Evolutionary conservation across 441 rosid species (phyloP), one percentile per base, ranked within the genome.

Genomic region (Croton setiger): DNA sequence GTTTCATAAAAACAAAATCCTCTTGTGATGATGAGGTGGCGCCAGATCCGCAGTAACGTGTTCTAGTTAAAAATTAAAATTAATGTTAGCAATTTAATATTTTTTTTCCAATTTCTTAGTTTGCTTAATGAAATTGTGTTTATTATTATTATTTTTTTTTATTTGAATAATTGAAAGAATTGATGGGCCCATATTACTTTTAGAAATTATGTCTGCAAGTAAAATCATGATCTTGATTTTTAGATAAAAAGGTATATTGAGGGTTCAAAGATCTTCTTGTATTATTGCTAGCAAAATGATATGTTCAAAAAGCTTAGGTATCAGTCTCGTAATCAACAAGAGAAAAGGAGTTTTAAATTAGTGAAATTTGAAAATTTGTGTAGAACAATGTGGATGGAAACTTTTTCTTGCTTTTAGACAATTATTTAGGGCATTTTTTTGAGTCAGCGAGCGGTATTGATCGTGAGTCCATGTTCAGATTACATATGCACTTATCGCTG

Each of bases 21-120:
- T 4, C 57, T 21, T 73, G 49, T 41, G 63, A 67, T 68, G 75
- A 78, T 84, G 85, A 80, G 71, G 75, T 84, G 88, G 82, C 78
- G 74, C 89, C 86, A 71, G 85, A 69, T 72, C 63, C 60, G 41
- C 56, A 23, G 56, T 76, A 51, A 56, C 49, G 63, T 74, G 66
- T 67, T 21, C 59, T 49, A 55, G 52, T 56, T 69, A 13, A 49
- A 33, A 15, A 44, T n/a, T 12, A 21, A 12, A 54, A 12, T 54
- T 9, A 54, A 12, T 54, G 4, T 3, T 21, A 36, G 60, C 49
- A 23, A 17, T 36, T 60, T 60, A 49, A 21, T 37, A 27, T 0
- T 0, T 27, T 27, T n/a, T 27, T 27, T 27, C 31, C 31, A 2
- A 9, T 41, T 53, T 52, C 7, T 6, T 27, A 53, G 21, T 20